Evolutionary conservation across 352 stramenopile genomes (phyloP), one percentile per base, ranked within the genome.

Genomic region (Phytophthora palmivora): DNA sequence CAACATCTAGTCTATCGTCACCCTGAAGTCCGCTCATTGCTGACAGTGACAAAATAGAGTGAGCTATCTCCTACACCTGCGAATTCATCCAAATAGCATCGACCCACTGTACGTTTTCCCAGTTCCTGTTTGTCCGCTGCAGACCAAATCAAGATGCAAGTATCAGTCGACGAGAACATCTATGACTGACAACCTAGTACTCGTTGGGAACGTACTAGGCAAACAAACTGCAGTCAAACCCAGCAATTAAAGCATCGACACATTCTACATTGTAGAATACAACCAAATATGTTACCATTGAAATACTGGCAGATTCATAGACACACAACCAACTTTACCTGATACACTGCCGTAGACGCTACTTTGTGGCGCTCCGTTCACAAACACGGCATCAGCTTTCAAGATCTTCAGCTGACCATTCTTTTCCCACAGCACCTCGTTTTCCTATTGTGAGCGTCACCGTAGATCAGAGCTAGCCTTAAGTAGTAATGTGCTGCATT

Each of bases 201-300:
- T 33, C 7, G 10, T 21, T 43, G 19, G 48, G 24, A 37, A 72
- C 75, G 36, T 69, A 91, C 79, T 91, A 91, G 12, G 79, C 82
- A 58, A 91, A 87, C 0, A 91, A 71, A 28, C 79, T 89, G 71
- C 82, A 89, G 50, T 91, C 79, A 53, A 82, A 91, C 24, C 82
- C 82, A 36, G 78, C 71, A 28, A 91, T 65, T 28, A 91, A 62
- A 9, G 71, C 71, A 41, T 87, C 67, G 14, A 91, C 63, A 48
- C 82, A 88, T 26, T 89, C 82, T 91, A 38, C 4, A 33, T 44
- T 14, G 43, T 43, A 39, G 6, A 51, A 38, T 16, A 26, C 32
- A 21, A 48, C 18, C 8, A 37, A 30, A 54, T 8, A 6, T 43
- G 32, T 54, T 32, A 59, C 34, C 8, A 55, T 36, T 55, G 24